Evolutionary conservation across 805 yeast species (phyloP).

Genomic region (Candida ortonii): DNA sequence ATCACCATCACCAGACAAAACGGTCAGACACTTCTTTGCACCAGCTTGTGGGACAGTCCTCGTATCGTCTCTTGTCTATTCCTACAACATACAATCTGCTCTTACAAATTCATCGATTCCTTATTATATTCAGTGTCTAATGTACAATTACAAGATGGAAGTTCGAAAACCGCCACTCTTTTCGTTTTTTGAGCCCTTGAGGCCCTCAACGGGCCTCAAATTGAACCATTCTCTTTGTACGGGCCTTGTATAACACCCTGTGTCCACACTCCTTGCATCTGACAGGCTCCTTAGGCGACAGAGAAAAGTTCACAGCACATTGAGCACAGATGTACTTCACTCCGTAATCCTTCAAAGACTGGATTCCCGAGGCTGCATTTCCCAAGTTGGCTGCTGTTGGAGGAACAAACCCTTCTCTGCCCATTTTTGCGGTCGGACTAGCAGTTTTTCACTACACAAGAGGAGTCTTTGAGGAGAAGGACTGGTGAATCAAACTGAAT

Average conservation of each 20-base stretch:
- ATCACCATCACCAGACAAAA: no score
- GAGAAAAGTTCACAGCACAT: slow-evolving; percentile 85
- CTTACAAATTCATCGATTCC: no score
- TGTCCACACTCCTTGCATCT: slow-evolving; percentile 99
- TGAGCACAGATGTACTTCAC: slow-evolving; percentile 94
- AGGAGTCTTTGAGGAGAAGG: not conserved
- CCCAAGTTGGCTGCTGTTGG: slow-evolving; percentile 71
- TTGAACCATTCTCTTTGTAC: slow-evolving; percentile 95
- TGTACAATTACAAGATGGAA: no score
- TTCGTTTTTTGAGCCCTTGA: no score
- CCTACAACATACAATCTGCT: no score
- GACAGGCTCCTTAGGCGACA: slow-evolving; percentile 92
- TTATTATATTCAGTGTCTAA: slow-evolving; percentile 1
- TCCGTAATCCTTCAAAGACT: slow-evolving; percentile 66
- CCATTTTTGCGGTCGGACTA: slow-evolving; percentile 35
- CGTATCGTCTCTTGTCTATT: no score
- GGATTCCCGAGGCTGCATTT: slow-evolving; percentile 83
- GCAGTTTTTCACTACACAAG: no score
- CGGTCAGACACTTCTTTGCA: no score
- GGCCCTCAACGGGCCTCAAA: slow-evolving; percentile 65
- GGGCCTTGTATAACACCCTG: slow-evolving; percentile 93
- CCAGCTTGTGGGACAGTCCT: no score
- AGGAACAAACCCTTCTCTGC: slow-evolving; percentile 84
- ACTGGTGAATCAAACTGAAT: not conserved
- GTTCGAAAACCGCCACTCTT: no score